Percentiles rank a stretch among this genome's conserved stretches.
Conservation (phyloP, 495 filamentous ascomycete species). For the Penicillium lagena region DNA sequence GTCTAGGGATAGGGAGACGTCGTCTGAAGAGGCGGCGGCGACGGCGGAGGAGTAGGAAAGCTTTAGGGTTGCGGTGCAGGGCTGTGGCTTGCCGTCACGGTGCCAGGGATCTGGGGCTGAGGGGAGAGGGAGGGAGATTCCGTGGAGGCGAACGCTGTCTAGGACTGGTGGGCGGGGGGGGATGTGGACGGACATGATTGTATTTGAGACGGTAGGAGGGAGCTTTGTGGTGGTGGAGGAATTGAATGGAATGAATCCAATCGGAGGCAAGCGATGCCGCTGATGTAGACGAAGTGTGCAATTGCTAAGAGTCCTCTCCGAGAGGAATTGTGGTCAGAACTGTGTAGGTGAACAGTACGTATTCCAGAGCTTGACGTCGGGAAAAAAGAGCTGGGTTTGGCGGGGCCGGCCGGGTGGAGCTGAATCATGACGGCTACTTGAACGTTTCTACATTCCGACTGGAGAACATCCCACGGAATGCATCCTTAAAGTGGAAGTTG, state of each 20-base stretch:
- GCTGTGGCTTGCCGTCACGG: conserved; percentile 35
- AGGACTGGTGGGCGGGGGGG: conserved; percentile 29
- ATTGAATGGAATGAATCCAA: neutral
- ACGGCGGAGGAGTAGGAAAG: conserved; percentile 40
- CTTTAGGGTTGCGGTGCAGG: conserved; percentile 36
- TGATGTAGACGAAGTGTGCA: too few species aligned
- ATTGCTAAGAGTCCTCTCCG: too few species aligned
- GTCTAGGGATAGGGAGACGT: conserved; percentile 40
- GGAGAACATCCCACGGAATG: too few species aligned
- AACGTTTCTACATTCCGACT: too few species aligned
- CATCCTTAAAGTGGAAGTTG: too few species aligned
- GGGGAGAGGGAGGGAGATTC: conserved; percentile 38
- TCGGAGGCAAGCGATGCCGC: too few species aligned
- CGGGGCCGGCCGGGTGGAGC: conserved; percentile 8
- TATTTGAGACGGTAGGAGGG: conserved; percentile 15
- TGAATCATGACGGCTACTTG: conserved; percentile 15
- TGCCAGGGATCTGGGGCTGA: conserved; percentile 42
- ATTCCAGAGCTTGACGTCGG: neutral
- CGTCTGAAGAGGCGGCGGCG: conserved; percentile 33
- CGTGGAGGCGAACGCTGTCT: conserved; percentile 35
- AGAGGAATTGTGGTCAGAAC: too few species aligned
- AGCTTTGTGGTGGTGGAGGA: neutral
- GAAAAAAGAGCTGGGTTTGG: conserved; percentile 7
- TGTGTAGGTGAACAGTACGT: too few species aligned
- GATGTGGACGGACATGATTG: conserved; percentile 26